A percentile compares a stretch with the other conserved stretches of the same genome.
Conservation (phyloP, 352 stramenopile species). For the Blastocystis sp. region DNA sequence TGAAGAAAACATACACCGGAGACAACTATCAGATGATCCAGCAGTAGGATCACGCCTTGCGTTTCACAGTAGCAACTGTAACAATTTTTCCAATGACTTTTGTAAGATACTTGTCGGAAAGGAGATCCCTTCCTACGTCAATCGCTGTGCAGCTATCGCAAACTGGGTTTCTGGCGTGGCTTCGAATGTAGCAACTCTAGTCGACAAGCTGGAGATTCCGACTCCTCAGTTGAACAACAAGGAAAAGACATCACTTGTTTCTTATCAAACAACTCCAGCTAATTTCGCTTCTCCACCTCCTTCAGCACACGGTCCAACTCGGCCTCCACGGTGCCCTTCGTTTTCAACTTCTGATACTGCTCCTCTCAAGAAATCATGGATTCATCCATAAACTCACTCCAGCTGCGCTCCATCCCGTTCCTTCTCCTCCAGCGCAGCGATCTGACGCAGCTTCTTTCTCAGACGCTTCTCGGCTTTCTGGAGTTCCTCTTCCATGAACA, state of each 20-base stretch:
- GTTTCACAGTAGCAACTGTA: conserved; percentile 39
- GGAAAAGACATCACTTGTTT: not conserved
- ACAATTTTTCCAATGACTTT: conserved; percentile 43
- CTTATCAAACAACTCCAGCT: not conserved
- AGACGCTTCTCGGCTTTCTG: not conserved
- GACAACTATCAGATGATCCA: conserved; percentile 32
- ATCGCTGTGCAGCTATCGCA: conserved; percentile 23
- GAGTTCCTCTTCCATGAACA: not conserved
- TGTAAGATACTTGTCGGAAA: conserved; percentile 50
- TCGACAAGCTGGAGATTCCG: not conserved
- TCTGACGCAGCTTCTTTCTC: conserved; percentile 35
- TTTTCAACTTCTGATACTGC: not conserved
- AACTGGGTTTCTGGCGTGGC: not conserved
- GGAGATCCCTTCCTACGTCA: conserved; percentile 41
- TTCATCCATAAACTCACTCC: not conserved
- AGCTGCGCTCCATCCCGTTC: not conserved
- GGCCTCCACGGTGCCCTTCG: not conserved
- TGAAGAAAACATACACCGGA: not conserved
- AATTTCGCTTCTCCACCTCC: not conserved
- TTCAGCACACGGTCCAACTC: not conserved
- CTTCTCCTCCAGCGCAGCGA: not conserved
- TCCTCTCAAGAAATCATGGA: not conserved
- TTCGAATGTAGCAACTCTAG: not conserved
- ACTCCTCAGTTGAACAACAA: not conserved
- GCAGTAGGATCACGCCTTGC: not conserved